A percentile compares a stretch with the other conserved stretches of the same genome.
These are phyloP conservation scores for Ilyonectria mors-panacis DNA, from an alignment of 2,329 filamentous ascomycete genomes.

Conservation along the genomic window DNA sequence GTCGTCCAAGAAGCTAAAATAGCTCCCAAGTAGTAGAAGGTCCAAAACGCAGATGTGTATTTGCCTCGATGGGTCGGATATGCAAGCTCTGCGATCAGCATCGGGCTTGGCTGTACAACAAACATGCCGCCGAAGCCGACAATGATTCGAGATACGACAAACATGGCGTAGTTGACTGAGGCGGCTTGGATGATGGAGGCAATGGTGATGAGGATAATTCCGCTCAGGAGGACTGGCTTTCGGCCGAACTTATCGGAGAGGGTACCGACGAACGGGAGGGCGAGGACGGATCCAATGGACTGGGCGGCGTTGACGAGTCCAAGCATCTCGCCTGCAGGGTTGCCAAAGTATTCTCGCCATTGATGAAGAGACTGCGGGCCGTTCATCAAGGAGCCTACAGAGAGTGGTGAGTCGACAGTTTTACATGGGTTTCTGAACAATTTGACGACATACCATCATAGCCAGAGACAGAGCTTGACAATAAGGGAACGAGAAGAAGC, in stretches of 20 bases:
- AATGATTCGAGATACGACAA: conserved; percentile 52
- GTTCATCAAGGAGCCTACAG: conserved; percentile 55
- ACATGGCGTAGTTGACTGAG: conserved; percentile 53
- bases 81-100: conserved; percentile 53
- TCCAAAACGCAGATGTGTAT: conserved; percentile 54
- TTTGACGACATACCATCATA: conserved; percentile 56
- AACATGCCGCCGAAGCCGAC: conserved; percentile 52
- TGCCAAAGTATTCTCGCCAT: conserved; percentile 58
- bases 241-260: conserved; percentile 58
- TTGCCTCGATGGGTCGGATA: conserved; percentile 54
- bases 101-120: conserved; percentile 49
- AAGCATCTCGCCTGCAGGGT: conserved; percentile 48
- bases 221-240: conserved; percentile 52
- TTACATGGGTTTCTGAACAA: background rate
- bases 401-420: conserved; percentile 5
- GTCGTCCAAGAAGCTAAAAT: conserved; percentile 57
- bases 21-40: conserved; percentile 55
- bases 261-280: conserved; percentile 50
- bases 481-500: conserved; percentile 59
- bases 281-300: conserved; percentile 54
- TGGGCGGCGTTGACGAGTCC: conserved; percentile 53
- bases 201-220: conserved; percentile 53
- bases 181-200: conserved; percentile 56
- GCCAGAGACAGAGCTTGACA: conserved; percentile 59
- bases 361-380: conserved; percentile 57